Evolutionary conservation across 169 alveolate species (phyloP).

Genomic region (Eimeria maxima): DNA sequence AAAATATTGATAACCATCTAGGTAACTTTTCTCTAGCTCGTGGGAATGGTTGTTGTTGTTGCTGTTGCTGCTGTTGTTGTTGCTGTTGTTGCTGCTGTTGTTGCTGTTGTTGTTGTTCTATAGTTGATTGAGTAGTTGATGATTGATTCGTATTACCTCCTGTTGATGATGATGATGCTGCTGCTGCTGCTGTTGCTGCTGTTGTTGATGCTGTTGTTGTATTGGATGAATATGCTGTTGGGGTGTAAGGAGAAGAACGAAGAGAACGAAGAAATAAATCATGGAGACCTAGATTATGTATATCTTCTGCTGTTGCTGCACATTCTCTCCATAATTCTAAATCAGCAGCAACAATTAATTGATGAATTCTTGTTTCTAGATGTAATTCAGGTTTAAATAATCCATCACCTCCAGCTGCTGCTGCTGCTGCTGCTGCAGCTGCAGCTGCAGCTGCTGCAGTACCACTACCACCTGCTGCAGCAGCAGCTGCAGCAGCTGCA

Average conservation of each 20-base stretch:
- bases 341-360: constrained; percentile 94
- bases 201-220: too few species aligned
- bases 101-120: neutral
- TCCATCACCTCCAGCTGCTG: constrained; percentile 91
- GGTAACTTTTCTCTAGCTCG: constrained; percentile 87
- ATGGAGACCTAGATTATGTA: constrained; percentile 78
- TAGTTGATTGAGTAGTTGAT: too few species aligned
- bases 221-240: too few species aligned
- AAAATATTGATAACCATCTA: constrained; percentile 94
- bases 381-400: constrained; percentile 93
- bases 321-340: constrained; percentile 97
- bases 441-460: too few species aligned
- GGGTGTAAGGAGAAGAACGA: too few species aligned
- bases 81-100: neutral
- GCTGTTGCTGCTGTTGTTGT: neutral
- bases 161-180: too few species aligned
- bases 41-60: constrained; percentile 84
- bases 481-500: too few species aligned
- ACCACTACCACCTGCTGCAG: too few species aligned
- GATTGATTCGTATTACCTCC: too few species aligned
- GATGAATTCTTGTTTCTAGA: constrained; percentile 95
- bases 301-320: constrained; percentile 97
- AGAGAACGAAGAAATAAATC: constrained; percentile 49
- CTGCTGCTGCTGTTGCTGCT: too few species aligned
- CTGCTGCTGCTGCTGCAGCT: too few species aligned